phyloP scores from a whole-genome alignment of 2,329 filamentous ascomycete species.

The Penicillium rolfsii region DNA sequence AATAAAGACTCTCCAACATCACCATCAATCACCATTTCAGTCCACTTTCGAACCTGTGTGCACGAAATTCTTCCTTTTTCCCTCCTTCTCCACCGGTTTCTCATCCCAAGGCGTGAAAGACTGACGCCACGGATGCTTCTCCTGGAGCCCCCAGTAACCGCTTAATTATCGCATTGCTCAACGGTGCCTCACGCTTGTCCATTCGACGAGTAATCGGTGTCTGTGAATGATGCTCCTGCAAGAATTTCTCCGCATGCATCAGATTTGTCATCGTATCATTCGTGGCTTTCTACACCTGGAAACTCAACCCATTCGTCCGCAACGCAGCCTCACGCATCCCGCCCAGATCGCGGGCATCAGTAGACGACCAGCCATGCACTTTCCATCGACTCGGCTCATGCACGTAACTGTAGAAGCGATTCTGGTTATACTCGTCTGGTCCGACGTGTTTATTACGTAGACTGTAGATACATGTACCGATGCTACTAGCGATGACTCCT shows the following conservation, averaged over 20 bases:
- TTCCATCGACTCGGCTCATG: constrained; percentile 56
- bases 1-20: not conserved
- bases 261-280: constrained; percentile 61
- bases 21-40: not conserved
- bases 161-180: constrained; percentile 64
- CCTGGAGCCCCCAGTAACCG: constrained; percentile 62
- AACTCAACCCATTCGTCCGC: constrained; percentile 57
- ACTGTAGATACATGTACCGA: constrained; percentile 67
- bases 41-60: not conserved
- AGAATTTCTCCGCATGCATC: constrained; percentile 55
- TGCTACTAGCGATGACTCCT: constrained; percentile 62
- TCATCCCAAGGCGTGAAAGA: constrained; percentile 26
- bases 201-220: constrained; percentile 58
- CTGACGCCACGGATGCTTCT: constrained; percentile 51
- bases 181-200: constrained; percentile 62
- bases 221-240: constrained; percentile 54
- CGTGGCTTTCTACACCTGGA: constrained; percentile 66
- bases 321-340: constrained; percentile 62
- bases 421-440: constrained; percentile 60
- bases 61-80: not conserved
- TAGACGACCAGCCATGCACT: constrained; percentile 66
- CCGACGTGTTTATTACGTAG: constrained; percentile 66
- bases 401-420: constrained; percentile 57
- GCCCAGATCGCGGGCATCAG: constrained; percentile 64
- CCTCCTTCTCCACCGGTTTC: not conserved